Percentiles rank a stretch among this genome's conserved stretches.
Conservation (phyloP, 805 yeast species). For the Cyberlindnera americana region DNA sequence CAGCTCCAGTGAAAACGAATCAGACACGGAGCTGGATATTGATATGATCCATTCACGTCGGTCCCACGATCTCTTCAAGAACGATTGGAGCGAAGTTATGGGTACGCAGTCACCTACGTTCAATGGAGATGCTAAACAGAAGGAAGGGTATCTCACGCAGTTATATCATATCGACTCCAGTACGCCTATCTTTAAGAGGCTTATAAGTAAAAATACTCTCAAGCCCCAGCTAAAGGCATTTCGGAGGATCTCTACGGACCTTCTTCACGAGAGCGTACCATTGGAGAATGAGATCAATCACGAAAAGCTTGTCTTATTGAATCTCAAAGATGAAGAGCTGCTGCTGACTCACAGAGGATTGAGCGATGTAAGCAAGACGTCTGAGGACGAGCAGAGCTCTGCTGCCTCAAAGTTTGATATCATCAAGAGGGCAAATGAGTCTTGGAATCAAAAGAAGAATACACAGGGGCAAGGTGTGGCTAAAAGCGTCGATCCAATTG, state of each 20-base stretch:
- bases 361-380: constrained; percentile 5
- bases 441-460: constrained; percentile 26
- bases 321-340: constrained; percentile 23
- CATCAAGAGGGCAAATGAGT: constrained; percentile 27
- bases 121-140: constrained; percentile 16
- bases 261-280: constrained; percentile 25
- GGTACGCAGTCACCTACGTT: constrained; percentile 13
- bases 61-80: constrained; percentile 17
- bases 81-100: constrained; percentile 10
- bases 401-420: constrained; percentile 24
- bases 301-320: constrained; percentile 27
- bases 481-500: not conserved
- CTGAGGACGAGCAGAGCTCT: constrained; percentile 6
- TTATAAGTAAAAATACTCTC: constrained; percentile 21
- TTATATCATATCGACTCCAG: constrained; percentile 12
- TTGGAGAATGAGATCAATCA: constrained; percentile 27
- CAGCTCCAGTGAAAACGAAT: constrained; percentile 14
- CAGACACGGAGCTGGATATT: constrained; percentile 15
- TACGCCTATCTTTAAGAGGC: constrained; percentile 28
- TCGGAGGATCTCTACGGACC: constrained; percentile 23
- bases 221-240: constrained; percentile 29
- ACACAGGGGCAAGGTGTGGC: not conserved
- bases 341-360: constrained; percentile 5
- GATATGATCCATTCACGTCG: constrained; percentile 7
- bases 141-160: constrained; percentile 5